A percentile compares a stretch with the other conserved stretches of the same genome.
phyloP scores from a whole-genome alignment of 73 alveolate genomes.

The Paramecium bursaria region DNA sequence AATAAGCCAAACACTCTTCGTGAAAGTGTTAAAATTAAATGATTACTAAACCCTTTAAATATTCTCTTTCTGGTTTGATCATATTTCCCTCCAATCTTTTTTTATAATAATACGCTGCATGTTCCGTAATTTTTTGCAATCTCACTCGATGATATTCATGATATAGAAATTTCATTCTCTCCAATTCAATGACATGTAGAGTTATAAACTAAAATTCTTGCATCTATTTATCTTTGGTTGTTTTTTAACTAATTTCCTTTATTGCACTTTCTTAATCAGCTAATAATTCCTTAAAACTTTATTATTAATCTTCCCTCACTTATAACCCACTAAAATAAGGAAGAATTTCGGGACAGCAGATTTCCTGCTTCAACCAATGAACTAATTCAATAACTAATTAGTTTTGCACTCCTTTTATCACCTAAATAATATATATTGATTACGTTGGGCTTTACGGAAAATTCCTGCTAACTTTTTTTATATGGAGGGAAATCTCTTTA shows the following conservation, averaged over 20 bases:
- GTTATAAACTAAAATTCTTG: not conserved
- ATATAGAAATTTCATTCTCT: conserved; percentile 20
- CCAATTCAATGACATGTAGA: conserved; percentile 40
- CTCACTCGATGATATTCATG: not conserved
- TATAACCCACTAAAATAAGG: no score
- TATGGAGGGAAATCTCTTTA: no score
- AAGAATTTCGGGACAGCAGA: no score
- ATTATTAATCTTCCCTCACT: no score
- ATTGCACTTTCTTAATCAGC: no score
- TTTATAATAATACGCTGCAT: conserved; percentile 40
- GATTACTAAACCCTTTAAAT: not conserved
- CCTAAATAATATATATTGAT: no score
- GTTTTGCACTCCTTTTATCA: no score
- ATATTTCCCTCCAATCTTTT: not conserved
- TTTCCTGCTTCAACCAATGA: no score
- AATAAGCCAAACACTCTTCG: not conserved
- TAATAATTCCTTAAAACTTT: no score
- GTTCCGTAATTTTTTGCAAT: not conserved
- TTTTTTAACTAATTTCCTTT: not conserved
- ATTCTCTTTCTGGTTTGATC: not conserved
- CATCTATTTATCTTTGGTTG: not conserved
- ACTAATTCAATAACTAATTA: no score
- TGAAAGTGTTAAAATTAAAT: not conserved
- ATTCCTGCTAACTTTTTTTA: no score
- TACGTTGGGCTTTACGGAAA: no score